A percentile compares a stretch with the other conserved stretches of the same genome.
Evolutionary conservation across 345 rosid species (phyloP).

Genomic region (Eucalyptus microcorys): DNA sequence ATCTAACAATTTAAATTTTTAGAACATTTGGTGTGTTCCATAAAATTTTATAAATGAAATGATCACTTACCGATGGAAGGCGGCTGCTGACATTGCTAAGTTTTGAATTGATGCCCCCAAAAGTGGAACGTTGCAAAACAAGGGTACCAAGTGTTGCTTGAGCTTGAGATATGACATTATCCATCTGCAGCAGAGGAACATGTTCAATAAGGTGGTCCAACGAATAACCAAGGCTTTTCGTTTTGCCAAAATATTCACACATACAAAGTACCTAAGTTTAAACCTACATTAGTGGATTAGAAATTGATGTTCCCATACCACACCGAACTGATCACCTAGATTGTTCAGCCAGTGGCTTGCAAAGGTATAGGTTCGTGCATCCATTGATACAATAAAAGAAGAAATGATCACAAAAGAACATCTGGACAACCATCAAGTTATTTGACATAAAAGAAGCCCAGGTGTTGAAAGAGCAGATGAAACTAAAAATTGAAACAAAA

Average conservation of each 20-base stretch:
- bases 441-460: background rate
- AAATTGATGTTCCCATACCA: background rate
- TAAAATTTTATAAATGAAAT: background rate
- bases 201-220: background rate
- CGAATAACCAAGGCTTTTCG: background rate
- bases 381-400: background rate
- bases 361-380: background rate
- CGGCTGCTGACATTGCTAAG: slow-evolving; percentile 84
- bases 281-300: background rate
- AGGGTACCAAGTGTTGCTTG: slow-evolving; percentile 88
- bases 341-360: background rate
- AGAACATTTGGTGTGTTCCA: background rate
- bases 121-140: slow-evolving; percentile 79
- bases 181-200: slow-evolving; percentile 42
- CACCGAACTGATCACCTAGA: background rate
- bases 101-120: slow-evolving; percentile 94
- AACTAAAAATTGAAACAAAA: background rate
- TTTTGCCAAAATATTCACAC: background rate
- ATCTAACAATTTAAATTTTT: background rate
- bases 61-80: slow-evolving; percentile 62
- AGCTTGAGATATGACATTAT: slow-evolving; percentile 91
- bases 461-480: background rate
- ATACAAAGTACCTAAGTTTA: background rate
- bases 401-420: background rate
- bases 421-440: background rate